Evolutionary conservation across 2,329 filamentous ascomycete genomes (phyloP).

Genomic region (Scleromitrula shiraiana): DNA sequence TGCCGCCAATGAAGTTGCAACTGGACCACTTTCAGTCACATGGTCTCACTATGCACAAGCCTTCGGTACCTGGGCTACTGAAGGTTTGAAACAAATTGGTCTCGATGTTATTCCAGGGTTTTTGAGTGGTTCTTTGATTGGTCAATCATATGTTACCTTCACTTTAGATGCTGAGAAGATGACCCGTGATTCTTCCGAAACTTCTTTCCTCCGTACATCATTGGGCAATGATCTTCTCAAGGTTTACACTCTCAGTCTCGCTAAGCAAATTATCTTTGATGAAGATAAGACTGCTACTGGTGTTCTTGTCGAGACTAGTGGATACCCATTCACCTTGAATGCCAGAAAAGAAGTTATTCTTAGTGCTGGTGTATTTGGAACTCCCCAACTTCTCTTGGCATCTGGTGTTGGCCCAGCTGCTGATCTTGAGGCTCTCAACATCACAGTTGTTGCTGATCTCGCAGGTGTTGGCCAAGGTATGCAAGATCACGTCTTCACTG

Average conservation of each 20-base stretch:
- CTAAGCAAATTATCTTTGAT: slow-evolving; percentile 38
- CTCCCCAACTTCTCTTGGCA: slow-evolving; percentile 41
- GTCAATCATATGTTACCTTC: slow-evolving; percentile 29
- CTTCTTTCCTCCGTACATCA: slow-evolving; percentile 28
- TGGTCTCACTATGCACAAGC: slow-evolving; percentile 34
- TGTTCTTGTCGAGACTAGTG: slow-evolving; percentile 29
- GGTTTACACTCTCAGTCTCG: slow-evolving; percentile 35
- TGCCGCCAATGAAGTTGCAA: slow-evolving; percentile 24
- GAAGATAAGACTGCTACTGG: slow-evolving; percentile 33
- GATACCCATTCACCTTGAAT: slow-evolving; percentile 3
- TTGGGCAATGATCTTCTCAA: slow-evolving; percentile 22
- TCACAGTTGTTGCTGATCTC: slow-evolving; percentile 37
- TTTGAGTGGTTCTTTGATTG: slow-evolving; percentile 34
- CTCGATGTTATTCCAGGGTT: slow-evolving; percentile 30
- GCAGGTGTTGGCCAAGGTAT: slow-evolving; percentile 44
- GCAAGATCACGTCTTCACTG: slow-evolving; percentile 31
- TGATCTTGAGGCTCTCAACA: slow-evolving; percentile 36
- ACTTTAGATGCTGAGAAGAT: slow-evolving; percentile 27
- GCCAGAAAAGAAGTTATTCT: slow-evolving; percentile 31
- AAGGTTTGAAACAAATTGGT: slow-evolving; percentile 34
- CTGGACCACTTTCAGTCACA: slow-evolving; percentile 34
- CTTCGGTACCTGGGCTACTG: slow-evolving; percentile 21
- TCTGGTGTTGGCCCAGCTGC: slow-evolving; percentile 37
- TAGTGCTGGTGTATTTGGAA: slow-evolving; percentile 40
- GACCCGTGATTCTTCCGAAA: slow-evolving; percentile 31